Base-by-base conservation (phyloP, 2,329 filamentous ascomycete species). In the Apiospora pterosperma region DNA sequence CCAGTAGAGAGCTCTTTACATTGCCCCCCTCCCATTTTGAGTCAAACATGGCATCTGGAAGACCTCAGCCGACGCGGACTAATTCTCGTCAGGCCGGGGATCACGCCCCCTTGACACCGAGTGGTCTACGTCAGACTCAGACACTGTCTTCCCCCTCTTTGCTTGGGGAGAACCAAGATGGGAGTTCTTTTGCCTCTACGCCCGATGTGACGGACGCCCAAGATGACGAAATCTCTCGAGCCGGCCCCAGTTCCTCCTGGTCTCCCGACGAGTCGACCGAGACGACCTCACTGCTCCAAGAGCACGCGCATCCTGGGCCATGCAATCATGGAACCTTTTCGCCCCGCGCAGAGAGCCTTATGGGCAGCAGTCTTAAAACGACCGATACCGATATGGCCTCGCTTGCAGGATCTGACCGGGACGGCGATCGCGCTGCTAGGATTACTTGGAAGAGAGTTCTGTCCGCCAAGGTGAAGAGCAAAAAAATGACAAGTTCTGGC, bases 281-380 rank as follows among this genome's bases (percentile, higher is more conserved):
- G 70, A 81, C 80, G 2, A 86, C 85, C 1, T 80, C 84, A 2
- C 76, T 89, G 31, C 78, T 75, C 61, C 69, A 70, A 64, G 76
- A 80, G 41, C 76, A 70, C 36, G 77, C 76, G 5, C 82, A 85
- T 68, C 76, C 81, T 11, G 83, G 82, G 23, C 75, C 76, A 62
- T 92, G 89, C 79, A 84, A 85, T 71, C 90, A 96, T 78, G 92
- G 92, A 70, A 91, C 91, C 19, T 92, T 94, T 73, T 93, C 91
- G 52, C 90, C 91, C 1, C 81, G 88, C 41, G 84, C 90, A 0
- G 79, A 78, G 58, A 86, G 84, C 61, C 82, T 83, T 4, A 69
- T 76, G 10, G 72, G 75, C 38, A 79, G 76, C 55, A 74, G 74
- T 41, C 68, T 70, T 25, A 65, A 62, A 10, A 66, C 72, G 63